Evolutionary conservation across 345 rosid genomes (phyloP), one percentile per base, ranked within the genome.

Genomic region (Lagerstroemia speciosa): DNA sequence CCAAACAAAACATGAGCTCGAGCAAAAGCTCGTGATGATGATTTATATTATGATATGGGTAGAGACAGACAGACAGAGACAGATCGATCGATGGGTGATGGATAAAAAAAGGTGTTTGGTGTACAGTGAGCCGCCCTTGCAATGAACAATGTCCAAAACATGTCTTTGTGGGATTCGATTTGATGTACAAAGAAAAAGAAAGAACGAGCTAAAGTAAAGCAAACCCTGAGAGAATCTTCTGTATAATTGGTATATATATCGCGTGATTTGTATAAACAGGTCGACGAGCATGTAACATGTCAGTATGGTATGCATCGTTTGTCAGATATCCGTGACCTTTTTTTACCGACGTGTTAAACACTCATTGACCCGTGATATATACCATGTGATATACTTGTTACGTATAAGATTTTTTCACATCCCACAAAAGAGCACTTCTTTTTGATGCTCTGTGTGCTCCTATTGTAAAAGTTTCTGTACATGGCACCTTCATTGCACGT

Each of bases 91-190:
- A 48, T 8, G 3, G 15, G 15, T 14, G 5, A 50, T 19, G 19
- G 19, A n/a, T 8, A 24, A 27, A 22, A 24, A 7, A 24, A 57
- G 12, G 32, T 26, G 16, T 57, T 10, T 0, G 1, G 27, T 12
- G 20, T 3, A 10, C 29, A 0, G 38, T 30, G 24, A 77, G 83
- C 83, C 79, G 81, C 70, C 85, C 85, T 64, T 50, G 20, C 79
- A 70, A 67, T 78, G 73, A 71, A 76, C 69, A 64, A 67, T 58
- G 63, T 34, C 63, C 63, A 58, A 27, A 58, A 27, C 34, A 58
- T 58, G 62, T 57, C n/a, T n/a, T 57, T 11, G 63, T 30, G 32
- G 33, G 32, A 10, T 58, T 58, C 15, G 14, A 30, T 29, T 27
- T 58, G 2, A n/a, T 55, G 22, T 79, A 77, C 65, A 72, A 73